Evolutionary conservation across 129 eudicot genomes (phyloP), one percentile per base, ranked within the genome.

Genomic region (Chrysanthemum seticuspe): DNA sequence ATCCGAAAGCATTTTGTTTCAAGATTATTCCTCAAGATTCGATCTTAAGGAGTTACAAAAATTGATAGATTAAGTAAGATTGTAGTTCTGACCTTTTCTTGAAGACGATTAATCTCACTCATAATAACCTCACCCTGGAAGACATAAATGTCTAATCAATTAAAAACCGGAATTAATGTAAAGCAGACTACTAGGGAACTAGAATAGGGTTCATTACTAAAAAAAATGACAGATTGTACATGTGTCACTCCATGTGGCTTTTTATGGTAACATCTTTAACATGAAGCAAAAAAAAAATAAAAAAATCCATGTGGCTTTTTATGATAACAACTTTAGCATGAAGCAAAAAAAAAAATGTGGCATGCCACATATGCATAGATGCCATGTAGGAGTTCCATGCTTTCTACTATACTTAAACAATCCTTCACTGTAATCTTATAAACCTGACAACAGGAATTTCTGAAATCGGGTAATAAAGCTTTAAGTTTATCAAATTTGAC

Each of bases 121-220:
- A 86, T 82, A 40, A 93, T 86, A 18, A 79, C 89, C 71, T 87
- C 95, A 18, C 90, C 89, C 98, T 92, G 86, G 25, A 65, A 29
- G 45, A 66, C 53, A 61, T 15, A 18, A 78, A 67, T 47, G 6
- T 47, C 13, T 9, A 59, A 59, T 79, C 50, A 65, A 48, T 23
- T 14, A 75, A 70, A 67, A 36, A 70, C 36, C 44, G 12, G 60
- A 68, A 68, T 31, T 31, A 31, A 31, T 27, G 67, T 49, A 19
- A 67, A 67, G 68, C 8, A 5, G 44, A 36, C 44, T 36, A 36
- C 44, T 6, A 36, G 9, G 44, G 44, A 36, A 36, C 44, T 36
- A 36, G 44, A 36, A 36, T 36, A 36, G 44, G 44, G 44, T 36
- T 36, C 34, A 50, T 5, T 3, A 66, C 21, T 76, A 47, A 57